A percentile compares a stretch with the other conserved stretches of the same genome.
phyloP scores from a whole-genome alignment of 306 rosid species.

The Corylus avellana region DNA sequence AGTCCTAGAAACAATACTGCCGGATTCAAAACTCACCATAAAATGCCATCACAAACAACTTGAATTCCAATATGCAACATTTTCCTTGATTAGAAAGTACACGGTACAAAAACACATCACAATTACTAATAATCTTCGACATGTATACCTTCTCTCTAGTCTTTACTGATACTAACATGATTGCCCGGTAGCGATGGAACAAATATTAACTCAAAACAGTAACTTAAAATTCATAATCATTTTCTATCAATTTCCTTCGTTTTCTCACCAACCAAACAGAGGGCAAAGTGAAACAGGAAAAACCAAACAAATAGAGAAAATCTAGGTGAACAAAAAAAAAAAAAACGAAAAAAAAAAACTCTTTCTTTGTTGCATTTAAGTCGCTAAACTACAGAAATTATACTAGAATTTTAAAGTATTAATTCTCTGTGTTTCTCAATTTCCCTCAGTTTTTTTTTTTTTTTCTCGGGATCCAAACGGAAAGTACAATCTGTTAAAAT shows the following conservation, averaged over 20 bases:
- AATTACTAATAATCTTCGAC: neutral
- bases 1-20: neutral
- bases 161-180: neutral
- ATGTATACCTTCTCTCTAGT: neutral
- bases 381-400: neutral
- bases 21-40: neutral
- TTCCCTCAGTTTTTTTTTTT: neutral
- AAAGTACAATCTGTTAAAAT: neutral
- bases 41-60: neutral
- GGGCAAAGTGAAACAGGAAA: neutral
- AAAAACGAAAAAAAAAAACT: neutral
- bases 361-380: neutral
- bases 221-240: neutral
- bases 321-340: neutral
- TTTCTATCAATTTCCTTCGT: neutral
- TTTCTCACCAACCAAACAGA: neutral
- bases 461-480: slow-evolving; percentile 22
- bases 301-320: neutral
- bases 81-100: neutral
- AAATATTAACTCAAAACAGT: neutral
- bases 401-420: neutral
- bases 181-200: neutral
- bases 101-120: neutral
- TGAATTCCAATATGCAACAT: neutral
- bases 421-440: neutral